Base-by-base conservation (phyloP, 768 basidiomycete genomes). In the Leccinellum albellum region DNA sequence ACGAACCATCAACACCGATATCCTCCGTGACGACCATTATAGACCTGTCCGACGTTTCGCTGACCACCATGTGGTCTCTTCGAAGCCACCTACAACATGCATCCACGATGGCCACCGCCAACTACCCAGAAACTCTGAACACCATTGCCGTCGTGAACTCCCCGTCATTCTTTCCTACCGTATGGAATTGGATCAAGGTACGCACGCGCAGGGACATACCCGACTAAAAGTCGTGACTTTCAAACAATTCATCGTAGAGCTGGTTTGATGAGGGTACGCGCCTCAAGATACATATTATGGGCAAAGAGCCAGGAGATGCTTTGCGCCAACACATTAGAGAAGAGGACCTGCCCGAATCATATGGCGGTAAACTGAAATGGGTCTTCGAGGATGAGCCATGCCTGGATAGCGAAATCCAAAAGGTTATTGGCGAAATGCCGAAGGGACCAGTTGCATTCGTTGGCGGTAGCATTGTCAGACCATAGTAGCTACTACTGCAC, bases 151-250 rank as follows among this genome's bases (percentile, higher is more conserved):
- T 94, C 53, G 84, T 94, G 53, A 92, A 93, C 61, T 85, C 89
- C 0, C 91, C 92, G 0, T 76, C 83, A 0, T 94, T 91, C 76
- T 94, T 94, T 70, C 82, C 87, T 3, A 89, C 86, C 2, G 76
- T 93, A 10, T 94, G 91, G 91, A 79, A 79, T 31, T 93, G 91
- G 91, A 78, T 93, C 67, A 90, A 89, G 77, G 87, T 84, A 56
- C 40, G 73, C 57, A 56, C 40, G 73, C 57, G 20, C 13, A 8
- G 6, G 42, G 37, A 29, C 8, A 32, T 21, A 4, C 5, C 1
- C 13, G 7, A 10, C 9, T 13, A 33, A 20, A 4, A 21, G 12
- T 21, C 31, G 10, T 37, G 44, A 47, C 20, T 47, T 24, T 32
- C 28, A 20, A 24, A 9, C 46, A 20, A 32, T 13, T 12, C 42